Percentiles rank a stretch among this genome's conserved stretches.
phyloP scores from a whole-genome alignment of 2,329 filamentous ascomycete genomes.

The Neocatenulostroma microsporum region DNA sequence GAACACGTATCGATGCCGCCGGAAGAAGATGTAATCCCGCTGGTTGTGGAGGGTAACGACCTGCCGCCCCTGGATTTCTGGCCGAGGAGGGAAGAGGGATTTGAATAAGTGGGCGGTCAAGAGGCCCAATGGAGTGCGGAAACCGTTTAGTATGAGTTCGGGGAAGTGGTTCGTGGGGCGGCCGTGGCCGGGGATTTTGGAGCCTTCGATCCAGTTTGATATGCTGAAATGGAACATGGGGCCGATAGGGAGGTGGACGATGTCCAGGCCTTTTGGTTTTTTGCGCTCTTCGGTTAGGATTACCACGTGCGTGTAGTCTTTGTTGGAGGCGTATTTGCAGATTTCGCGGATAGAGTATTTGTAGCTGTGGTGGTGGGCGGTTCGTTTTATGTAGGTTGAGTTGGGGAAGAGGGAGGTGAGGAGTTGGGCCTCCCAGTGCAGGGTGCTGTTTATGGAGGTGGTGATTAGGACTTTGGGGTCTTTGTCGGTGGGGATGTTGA shows the following conservation, averaged over 20 bases:
- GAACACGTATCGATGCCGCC: conserved; percentile 86
- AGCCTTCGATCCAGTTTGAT: conserved; percentile 82
- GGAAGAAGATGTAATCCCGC: conserved; percentile 90
- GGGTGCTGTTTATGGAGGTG: conserved; percentile 77
- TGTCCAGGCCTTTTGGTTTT: conserved; percentile 68
- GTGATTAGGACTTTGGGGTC: conserved; percentile 84
- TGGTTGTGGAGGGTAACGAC: conserved; percentile 92
- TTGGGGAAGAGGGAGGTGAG: conserved; percentile 77
- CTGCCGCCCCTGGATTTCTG: conserved; percentile 77
- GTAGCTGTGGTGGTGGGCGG: conserved; percentile 72
- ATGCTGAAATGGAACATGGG: conserved; percentile 92
- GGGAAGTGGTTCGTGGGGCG: conserved; percentile 86
- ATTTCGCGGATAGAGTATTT: conserved; percentile 93
- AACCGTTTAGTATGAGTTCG: conserved; percentile 86
- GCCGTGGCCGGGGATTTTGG: conserved; percentile 80
- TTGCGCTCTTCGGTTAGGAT: conserved; percentile 88
- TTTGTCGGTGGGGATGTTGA: conserved; percentile 45
- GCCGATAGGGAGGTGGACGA: conserved; percentile 74
- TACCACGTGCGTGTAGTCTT: conserved; percentile 74
- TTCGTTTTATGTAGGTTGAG: conserved; percentile 72
- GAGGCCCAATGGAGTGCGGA: conserved; percentile 84
- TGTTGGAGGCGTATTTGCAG: conserved; percentile 70
- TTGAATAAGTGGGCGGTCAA: conserved; percentile 80
- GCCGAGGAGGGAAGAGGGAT: conserved; percentile 67
- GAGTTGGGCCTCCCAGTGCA: conserved; percentile 74